A percentile compares a stretch with the other conserved stretches of the same genome.
phyloP scores from a whole-genome alignment of 768 basidiomycete species.

The Boletus pseudo-olivaceus region DNA sequence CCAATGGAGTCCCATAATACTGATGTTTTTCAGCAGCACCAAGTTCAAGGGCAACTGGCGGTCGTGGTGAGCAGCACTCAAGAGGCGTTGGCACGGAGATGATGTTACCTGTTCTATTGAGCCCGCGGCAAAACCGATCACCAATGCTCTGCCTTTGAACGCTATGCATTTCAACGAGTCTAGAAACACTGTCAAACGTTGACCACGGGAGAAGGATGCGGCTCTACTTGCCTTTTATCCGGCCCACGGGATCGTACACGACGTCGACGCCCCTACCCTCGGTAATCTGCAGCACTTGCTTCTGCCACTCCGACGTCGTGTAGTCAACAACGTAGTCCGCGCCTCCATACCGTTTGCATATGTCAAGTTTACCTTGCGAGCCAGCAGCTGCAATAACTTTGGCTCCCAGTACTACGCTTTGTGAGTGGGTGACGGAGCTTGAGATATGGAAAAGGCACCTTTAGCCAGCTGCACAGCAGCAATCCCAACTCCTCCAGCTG shows the following conservation, averaged over 20 bases:
- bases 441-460: slow-evolving; percentile 41
- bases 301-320: slow-evolving; percentile 76
- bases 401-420: slow-evolving; percentile 69
- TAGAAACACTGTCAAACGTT: slow-evolving; percentile 24
- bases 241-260: slow-evolving; percentile 83
- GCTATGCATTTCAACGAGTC: slow-evolving; percentile 90
- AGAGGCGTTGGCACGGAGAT: background rate
- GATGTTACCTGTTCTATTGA: slow-evolving; percentile 18
- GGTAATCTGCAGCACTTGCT: slow-evolving; percentile 82
- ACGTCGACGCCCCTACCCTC: slow-evolving; percentile 82
- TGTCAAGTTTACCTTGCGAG: slow-evolving; percentile 71
- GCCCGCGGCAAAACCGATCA: slow-evolving; percentile 67
- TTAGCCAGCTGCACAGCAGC: slow-evolving; percentile 92
- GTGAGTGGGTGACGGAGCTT: background rate
- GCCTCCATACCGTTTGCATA: slow-evolving; percentile 71
- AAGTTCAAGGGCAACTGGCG: slow-evolving; percentile 77
- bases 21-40: slow-evolving; percentile 81
- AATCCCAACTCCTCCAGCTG: slow-evolving; percentile 94
- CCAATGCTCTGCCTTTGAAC: slow-evolving; percentile 88
- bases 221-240: slow-evolving; percentile 53
- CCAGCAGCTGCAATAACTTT: slow-evolving; percentile 94
- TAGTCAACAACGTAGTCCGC: slow-evolving; percentile 87
- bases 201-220: background rate
- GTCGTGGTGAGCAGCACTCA: slow-evolving; percentile 3
- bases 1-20: slow-evolving; percentile 85